Evolutionary conservation across 805 yeast genomes (phyloP).

Genomic region (Saturnispora serradocipensis): DNA sequence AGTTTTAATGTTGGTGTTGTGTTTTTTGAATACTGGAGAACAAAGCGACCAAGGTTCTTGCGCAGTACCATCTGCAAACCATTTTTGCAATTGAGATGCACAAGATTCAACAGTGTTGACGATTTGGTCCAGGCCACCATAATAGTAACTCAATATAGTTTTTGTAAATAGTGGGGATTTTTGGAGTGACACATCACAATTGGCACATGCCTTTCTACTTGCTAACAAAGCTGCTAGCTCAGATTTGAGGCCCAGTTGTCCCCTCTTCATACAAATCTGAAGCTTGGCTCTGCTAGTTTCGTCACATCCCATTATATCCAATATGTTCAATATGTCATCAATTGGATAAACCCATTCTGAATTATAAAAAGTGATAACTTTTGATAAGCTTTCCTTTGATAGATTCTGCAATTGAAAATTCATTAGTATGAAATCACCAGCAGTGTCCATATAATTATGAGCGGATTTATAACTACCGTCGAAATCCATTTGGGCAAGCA

Average conservation of each 20-base stretch:
- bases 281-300: conserved; percentile 27
- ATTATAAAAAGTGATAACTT: conserved; percentile 19
- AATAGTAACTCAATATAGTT: conserved; percentile 36
- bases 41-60: conserved; percentile 29
- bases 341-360: conserved; percentile 36
- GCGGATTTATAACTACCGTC: conserved; percentile 40
- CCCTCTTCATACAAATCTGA: conserved; percentile 44
- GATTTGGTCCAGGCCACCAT: conserved; percentile 47
- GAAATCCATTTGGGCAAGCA: conserved; percentile 45
- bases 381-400: conserved; percentile 3
- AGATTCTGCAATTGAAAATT: conserved; percentile 29
- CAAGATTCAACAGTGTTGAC: conserved; percentile 33
- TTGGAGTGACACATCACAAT: conserved; percentile 13
- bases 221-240: conserved; percentile 29
- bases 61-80: conserved; percentile 29
- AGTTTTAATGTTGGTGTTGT: background rate
- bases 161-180: conserved; percentile 37
- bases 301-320: conserved; percentile 29
- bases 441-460: conserved; percentile 48
- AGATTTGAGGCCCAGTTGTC: conserved; percentile 40
- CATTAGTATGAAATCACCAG: conserved; percentile 52
- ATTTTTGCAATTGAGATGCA: conserved; percentile 27
- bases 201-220: conserved; percentile 6
- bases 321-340: conserved; percentile 35
- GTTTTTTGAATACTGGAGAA: conserved; percentile 15